These are phyloP conservation scores for Parafenestella ontariensis DNA, from an alignment of 2,329 filamentous ascomycete species.

Conservation along the genomic window DNA sequence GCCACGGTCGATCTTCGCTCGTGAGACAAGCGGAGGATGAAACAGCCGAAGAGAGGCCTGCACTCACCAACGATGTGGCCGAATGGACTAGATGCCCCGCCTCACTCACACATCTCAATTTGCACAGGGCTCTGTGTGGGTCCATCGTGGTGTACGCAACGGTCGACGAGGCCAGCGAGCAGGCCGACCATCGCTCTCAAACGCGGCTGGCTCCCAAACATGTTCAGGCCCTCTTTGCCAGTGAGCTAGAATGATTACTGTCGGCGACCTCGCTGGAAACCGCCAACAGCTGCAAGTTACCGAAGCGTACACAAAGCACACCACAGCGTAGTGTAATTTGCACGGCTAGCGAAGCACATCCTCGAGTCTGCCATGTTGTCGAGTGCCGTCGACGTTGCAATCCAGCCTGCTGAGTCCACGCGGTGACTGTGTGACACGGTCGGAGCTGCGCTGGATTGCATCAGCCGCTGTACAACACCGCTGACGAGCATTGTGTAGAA, in stretches of 20 bases:
- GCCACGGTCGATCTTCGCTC: slow-evolving; percentile 32
- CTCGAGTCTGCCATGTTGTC: slow-evolving; percentile 13
- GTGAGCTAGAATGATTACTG: slow-evolving; percentile 9
- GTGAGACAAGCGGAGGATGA: slow-evolving; percentile 25
- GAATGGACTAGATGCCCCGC: slow-evolving; percentile 23
- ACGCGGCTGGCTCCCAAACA: slow-evolving; percentile 18
- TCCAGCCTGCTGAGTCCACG: slow-evolving; percentile 9
- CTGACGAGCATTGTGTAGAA: slow-evolving; percentile 9
- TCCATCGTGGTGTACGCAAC: slow-evolving; percentile 14
- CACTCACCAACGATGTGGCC: slow-evolving; percentile 19
- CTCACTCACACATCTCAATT: slow-evolving; percentile 23
- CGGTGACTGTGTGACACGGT: slow-evolving; percentile 4
- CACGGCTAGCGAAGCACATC: slow-evolving; percentile 15
- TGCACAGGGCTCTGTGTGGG: slow-evolving; percentile 15
- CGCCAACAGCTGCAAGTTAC: slow-evolving; percentile 3
- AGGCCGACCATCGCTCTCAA: slow-evolving; percentile 12
- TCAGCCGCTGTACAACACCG: slow-evolving; percentile 22
- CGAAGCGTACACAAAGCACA: slow-evolving; percentile 8
- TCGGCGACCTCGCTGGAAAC: slow-evolving; percentile 15
- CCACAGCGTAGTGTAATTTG: slow-evolving; percentile 12
- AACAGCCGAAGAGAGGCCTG: slow-evolving; percentile 36
- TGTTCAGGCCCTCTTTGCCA: slow-evolving; percentile 12
- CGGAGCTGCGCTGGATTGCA: slow-evolving; percentile 8
- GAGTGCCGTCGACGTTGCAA: slow-evolving; percentile 14
- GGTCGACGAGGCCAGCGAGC: slow-evolving; percentile 14